A percentile compares a stretch with the other conserved stretches of the same genome.
These are phyloP conservation scores for Pleodorina starrii DNA, from an alignment of 139 green algal genomes.

Conservation along the genomic window DNA sequence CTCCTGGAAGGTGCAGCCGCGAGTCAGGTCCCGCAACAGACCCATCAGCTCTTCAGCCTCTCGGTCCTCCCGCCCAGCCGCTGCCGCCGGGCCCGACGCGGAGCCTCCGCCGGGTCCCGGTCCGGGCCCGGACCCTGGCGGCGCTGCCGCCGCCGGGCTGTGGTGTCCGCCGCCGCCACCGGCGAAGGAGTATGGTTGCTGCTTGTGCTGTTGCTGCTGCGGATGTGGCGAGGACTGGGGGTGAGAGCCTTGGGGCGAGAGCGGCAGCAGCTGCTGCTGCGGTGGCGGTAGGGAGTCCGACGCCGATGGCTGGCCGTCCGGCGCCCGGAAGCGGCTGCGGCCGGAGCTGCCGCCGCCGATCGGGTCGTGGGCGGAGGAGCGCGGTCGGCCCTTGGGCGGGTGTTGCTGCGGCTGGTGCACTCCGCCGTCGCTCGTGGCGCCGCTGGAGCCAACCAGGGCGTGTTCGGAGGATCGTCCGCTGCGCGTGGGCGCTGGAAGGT, in stretches of 20 bases:
- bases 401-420: not conserved
- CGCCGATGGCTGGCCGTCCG: not conserved
- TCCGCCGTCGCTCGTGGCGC: not conserved
- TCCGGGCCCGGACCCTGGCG: not conserved
- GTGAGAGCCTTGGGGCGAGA: not conserved
- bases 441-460: not conserved
- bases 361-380: not conserved
- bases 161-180: not conserved
- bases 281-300: not conserved
- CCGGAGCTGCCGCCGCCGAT: not conserved
- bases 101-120: not conserved
- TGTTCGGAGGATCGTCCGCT: not conserved
- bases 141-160: not conserved
- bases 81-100: not conserved
- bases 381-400: conserved; percentile 5
- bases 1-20: conserved; percentile 65
- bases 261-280: not conserved
- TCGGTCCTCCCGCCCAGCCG: conserved; percentile 31
- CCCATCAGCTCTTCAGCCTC: conserved; percentile 63
- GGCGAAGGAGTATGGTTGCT: not conserved
- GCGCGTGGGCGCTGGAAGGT: not conserved
- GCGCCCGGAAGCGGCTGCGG: not conserved
- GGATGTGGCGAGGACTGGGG: not conserved
- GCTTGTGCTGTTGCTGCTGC: conserved; percentile 1
- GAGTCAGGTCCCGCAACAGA: conserved; percentile 61